A percentile compares a stretch with the other conserved stretches of the same genome.
Conservation (phyloP, 2,329 filamentous ascomycete genomes). For the Fusarium hostae region DNA sequence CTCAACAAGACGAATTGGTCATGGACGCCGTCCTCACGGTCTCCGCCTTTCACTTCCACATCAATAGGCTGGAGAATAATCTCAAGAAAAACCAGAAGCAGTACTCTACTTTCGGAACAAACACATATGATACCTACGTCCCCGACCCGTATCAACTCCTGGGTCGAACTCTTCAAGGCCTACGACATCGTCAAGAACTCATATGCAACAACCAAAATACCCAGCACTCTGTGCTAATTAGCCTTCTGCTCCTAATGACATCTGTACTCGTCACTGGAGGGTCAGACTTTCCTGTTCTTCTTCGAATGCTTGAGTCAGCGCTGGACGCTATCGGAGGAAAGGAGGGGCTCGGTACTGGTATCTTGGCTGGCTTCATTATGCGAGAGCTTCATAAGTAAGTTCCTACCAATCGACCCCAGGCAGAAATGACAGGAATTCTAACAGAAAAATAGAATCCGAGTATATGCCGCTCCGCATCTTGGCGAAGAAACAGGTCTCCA, state of each 20-base stretch:
- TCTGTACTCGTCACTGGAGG: slow-evolving; percentile 43
- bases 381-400: slow-evolving; percentile 45
- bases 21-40: slow-evolving; percentile 39
- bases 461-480: slow-evolving; percentile 41
- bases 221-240: slow-evolving; percentile 37
- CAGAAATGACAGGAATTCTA: fast-evolving
- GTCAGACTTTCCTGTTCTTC: slow-evolving; percentile 42
- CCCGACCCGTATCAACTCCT: slow-evolving; percentile 34
- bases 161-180: slow-evolving; percentile 20
- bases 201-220: slow-evolving; percentile 2
- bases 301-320: slow-evolving; percentile 44
- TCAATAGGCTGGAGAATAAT: slow-evolving; percentile 8
- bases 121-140: not conserved
- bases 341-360: slow-evolving; percentile 26
- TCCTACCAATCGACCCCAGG: fast-evolving
- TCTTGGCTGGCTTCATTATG: slow-evolving; percentile 36
- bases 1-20: slow-evolving; percentile 32
- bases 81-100: not conserved
- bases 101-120: not conserved
- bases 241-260: slow-evolving; percentile 40
- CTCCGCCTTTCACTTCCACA: slow-evolving; percentile 33
- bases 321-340: slow-evolving; percentile 43
- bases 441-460: slow-evolving; percentile 22
- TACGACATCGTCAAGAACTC: slow-evolving; percentile 34
- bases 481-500: slow-evolving; percentile 40